Evolutionary conservation across 2,329 filamentous ascomycete genomes (phyloP), one percentile per base, ranked within the genome.

Genomic region (Penicillium sp.): DNA sequence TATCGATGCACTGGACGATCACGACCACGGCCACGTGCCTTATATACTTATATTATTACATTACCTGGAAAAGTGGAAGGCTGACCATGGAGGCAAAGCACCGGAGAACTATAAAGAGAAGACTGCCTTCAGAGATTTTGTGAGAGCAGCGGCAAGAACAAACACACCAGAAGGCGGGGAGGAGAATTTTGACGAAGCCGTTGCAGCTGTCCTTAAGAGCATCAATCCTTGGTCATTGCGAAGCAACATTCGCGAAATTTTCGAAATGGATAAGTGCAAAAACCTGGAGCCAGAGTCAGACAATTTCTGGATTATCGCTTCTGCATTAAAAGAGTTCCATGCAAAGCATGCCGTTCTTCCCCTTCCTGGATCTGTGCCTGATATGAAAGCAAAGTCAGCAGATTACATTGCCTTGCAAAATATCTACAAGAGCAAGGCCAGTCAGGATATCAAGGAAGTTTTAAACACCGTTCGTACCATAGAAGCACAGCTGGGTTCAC

Each of bases 141-240:
- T 99, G 1, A 79, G 84, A 11, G 78, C 80, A 5, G 84, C 82
- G 2, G 83, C 88, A 64, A 84, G 91, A 64, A 89, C 78, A 51
- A 77, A 87, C 63, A 95, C 85, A 57, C 72, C 90, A 0, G 91
- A 96, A 70, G 92, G 91, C 47, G 90, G 89, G 56, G 94, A 99
- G 69, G 94, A 99, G 76, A 99, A 99, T 71, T 99, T 91, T 67
- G 91, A 97, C 59, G 94, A 99, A 73, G 95, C 94, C 3, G 85
- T 87, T 47, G 86, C 85, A 14, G 91, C 92, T 5, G 91, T 97
- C 1, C 79, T 97, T 66, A 96, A 96, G 72, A 89, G 88, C n/a
- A 78, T 99, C 30, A 86, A 87, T 45, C 76, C 80, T 18, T 85
- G 87, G 47, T 82, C 82, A 24, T 72, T 95, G 20, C 85, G 88